Evolutionary conservation across 768 basidiomycete species (phyloP), one percentile per base, ranked within the genome.

Genomic region (Podaxis pistillaris): DNA sequence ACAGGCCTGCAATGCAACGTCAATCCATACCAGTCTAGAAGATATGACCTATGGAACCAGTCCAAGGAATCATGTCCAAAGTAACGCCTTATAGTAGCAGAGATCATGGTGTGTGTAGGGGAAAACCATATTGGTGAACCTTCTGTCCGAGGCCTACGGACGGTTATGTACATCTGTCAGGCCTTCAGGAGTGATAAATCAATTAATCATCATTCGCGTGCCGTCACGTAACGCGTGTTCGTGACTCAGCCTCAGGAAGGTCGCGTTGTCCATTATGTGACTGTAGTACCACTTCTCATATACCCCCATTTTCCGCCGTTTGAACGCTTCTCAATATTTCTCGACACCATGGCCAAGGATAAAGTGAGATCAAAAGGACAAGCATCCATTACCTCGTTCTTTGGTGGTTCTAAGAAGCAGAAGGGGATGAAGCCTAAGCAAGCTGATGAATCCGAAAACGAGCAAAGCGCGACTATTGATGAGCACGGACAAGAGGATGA

Each of bases 311-410:
- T 61, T 58, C 62, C 47, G 63, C 63, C 66, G 55, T 59, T 51
- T 66, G 62, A 60, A 62, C 66, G 63, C 54, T 55, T 63, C 53
- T 64, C 64, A 57, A n/a, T 22, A 15, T 26, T 55, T 63, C 55
- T 64, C 64, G 53, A n/a, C 47, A 3, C 49, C 67, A 87, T 88
- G 87, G 76, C 80, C 55, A 85, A 81, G 69, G 74, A 74, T 60
- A 80, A 77, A 66, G 66, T 76, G 17, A 73, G 70, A 33, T 44
- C 74, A 7, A 79, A 79, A 61, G 77, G 77, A 17, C 87, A 90
- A 68, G 81, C 81, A 62, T 73, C 84, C 4, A 77, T 90, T 22
- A 76, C 75, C 3, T 76, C 83, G 1, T 89, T 87, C 69, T 88
- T 89, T 62, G 74, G 73, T 54, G 77, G 77, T 36, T 68, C 65